Conservation (phyloP, 345 rosid genomes). For the Passiflora organensis region DNA sequence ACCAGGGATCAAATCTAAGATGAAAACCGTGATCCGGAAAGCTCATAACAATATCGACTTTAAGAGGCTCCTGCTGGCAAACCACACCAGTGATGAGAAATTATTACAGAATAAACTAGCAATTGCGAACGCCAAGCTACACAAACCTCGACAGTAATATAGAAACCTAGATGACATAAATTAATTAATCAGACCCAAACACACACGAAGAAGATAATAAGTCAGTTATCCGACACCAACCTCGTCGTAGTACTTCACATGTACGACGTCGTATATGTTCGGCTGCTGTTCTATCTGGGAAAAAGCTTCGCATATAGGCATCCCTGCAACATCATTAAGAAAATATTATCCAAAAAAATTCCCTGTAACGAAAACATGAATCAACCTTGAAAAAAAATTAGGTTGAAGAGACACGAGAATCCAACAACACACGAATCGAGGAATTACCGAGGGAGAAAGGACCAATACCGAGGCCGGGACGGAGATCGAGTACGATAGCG, state of each 20-base stretch:
- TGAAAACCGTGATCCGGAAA: constrained; percentile 98
- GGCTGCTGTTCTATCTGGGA: constrained; percentile 91
- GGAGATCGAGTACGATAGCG: constrained; percentile 87
- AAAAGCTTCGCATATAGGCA: constrained; percentile 94
- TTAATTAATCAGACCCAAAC: not conserved
- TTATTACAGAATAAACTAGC: not conserved
- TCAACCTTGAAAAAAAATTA: not conserved
- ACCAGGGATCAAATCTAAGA: constrained; percentile 95
- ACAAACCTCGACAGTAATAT: no score
- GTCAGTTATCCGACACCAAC: constrained; percentile 29
- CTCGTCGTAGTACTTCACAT: constrained; percentile 89
- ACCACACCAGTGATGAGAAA: not conserved
- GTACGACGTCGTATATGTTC: constrained; percentile 87
- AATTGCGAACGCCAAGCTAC: no score
- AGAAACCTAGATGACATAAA: not conserved
- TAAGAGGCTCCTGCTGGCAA: constrained; percentile 71
- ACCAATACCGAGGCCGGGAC: constrained; percentile 85
- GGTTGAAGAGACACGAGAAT: not conserved
- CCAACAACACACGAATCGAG: not conserved
- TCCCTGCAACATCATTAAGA: constrained; percentile 40
- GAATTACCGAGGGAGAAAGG: constrained; percentile 76
- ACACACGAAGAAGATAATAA: not conserved
- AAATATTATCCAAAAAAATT: no score
- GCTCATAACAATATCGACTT: constrained; percentile 84
- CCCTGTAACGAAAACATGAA: no score